Conservation (phyloP, 345 rosid genomes). For the Pistacia integerrima region DNA sequence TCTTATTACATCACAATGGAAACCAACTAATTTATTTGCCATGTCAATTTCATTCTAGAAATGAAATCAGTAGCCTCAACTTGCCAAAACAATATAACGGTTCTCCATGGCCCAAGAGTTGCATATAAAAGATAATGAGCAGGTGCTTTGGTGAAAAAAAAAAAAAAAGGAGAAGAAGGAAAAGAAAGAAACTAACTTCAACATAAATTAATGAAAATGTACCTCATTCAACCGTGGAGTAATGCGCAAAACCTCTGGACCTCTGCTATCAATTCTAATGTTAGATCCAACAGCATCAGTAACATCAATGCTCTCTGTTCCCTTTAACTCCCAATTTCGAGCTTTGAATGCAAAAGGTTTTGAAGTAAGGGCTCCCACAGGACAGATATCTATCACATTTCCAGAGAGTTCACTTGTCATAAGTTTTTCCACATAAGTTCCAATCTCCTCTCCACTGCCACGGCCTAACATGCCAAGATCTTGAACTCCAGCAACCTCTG, state of each 20-base stretch:
- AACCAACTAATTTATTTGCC: not conserved
- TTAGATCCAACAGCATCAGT: constrained; percentile 97
- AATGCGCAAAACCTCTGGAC: constrained; percentile 98
- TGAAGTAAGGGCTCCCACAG: constrained; percentile 97
- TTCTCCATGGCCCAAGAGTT: not conserved
- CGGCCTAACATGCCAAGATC: constrained; percentile 99
- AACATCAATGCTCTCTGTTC: constrained; percentile 93
- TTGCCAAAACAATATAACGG: not conserved
- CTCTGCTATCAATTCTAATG: constrained; percentile 95
- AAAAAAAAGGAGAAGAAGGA: not conserved
- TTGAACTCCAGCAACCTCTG: constrained; percentile 96
- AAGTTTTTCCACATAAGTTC: constrained; percentile 97
- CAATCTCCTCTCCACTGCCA: constrained; percentile 99
- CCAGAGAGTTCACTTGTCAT: constrained; percentile 99
- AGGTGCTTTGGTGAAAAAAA: constrained; percentile 1
- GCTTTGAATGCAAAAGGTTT: constrained; percentile 99
- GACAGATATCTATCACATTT: constrained; percentile 96
- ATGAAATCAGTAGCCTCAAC: not conserved
- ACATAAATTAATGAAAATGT: constrained; percentile 5
- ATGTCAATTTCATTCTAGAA: not conserved
- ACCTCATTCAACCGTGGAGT: constrained; percentile 95
- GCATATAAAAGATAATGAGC: not conserved
- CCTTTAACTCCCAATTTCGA: constrained; percentile 98
- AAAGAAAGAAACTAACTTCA: constrained; percentile 1
- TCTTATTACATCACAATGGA: too few relatives aligned